Evolutionary conservation across 176 grass and related monocot species (phyloP), one percentile per base, ranked within the genome.

Genomic region (Olyra latifolia): DNA sequence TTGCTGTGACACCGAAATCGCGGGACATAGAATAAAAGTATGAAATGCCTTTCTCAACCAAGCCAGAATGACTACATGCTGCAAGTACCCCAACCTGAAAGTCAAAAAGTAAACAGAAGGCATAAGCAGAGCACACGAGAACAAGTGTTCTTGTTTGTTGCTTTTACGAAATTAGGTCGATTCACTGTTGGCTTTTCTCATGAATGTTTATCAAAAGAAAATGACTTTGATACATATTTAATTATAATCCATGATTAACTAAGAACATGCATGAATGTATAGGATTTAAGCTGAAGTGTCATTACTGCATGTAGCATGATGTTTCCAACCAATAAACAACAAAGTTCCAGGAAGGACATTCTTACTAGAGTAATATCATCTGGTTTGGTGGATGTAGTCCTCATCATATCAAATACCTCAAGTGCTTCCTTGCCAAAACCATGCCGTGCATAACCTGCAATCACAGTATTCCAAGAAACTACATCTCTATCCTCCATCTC

Each of bases 381-480:
- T 72, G 88, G 96, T 40, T 83, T 91, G 32, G 83, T 91, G n/a
- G 81, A 70, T 39, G 86, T 91, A 12, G 8, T 73, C 45, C 77
- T 88, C 96, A 99, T 95, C 20, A 15, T 75, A 75, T 87, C 81
- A 78, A 95, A 99, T 63, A 91, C 38, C 43, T 91, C 79, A 66
- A 90, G 70, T 45, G 96, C 90, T 68, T 91, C 83, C 23, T 77
- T 88, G 41, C 92, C 92, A 76, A 95, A 95, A 52, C 96, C 96
- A 7, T 98, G 96, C 14, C 90, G 76, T 10, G 88, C 90, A 79
- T 91, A 98, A 44, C 92, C 96, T 8, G 84, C 86, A 86, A 95
- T 93, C 88, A 93, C 89, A 62, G 96, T 98, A 71, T 98, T 98
- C 96, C 96, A 98, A 7, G 96, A 98, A 75, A 92, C 88, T 29